These are phyloP conservation scores for Dictyophora rubrovolvata DNA, from an alignment of 768 basidiomycete species.

Conservation along the genomic window DNA sequence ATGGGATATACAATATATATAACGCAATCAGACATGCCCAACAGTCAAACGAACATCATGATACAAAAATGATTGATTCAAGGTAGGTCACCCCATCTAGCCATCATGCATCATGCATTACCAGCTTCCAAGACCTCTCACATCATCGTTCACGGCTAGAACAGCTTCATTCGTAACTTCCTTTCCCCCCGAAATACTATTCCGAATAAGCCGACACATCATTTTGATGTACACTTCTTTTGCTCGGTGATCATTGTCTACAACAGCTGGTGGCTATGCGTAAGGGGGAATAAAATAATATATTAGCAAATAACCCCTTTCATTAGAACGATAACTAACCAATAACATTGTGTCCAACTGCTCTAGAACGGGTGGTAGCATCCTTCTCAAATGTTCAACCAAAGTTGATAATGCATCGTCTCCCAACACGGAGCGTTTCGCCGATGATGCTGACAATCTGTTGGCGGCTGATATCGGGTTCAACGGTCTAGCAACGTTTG, in stretches of 20 bases:
- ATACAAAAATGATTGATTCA: not conserved
- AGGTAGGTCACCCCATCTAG: not conserved
- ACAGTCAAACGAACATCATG: no score
- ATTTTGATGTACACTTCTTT: conserved; percentile 67
- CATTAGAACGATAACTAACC: conserved; percentile 23
- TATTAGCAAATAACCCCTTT: conserved; percentile 13
- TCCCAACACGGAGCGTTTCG: conserved; percentile 27
- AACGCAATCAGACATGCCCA: no score
- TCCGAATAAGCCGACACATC: conserved; percentile 61
- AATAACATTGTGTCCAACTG: conserved; percentile 45
- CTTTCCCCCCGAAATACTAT: conserved; percentile 29
- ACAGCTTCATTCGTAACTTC: not conserved
- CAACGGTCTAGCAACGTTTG: conserved; percentile 22
- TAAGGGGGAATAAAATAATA: not conserved
- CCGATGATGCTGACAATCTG: conserved; percentile 7
- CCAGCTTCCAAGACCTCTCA: conserved; percentile 7
- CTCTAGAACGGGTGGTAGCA: conserved; percentile 44
- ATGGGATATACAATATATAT: no score
- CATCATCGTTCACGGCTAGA: not conserved
- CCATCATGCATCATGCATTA: no score
- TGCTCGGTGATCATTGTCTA: conserved; percentile 43
- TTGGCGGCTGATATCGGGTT: conserved; percentile 33
- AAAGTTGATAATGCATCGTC: conserved; percentile 50
- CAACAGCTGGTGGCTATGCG: conserved; percentile 19
- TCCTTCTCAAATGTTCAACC: conserved; percentile 43